phyloP scores from a whole-genome alignment of 2,329 filamentous ascomycete species.

The Colletotrichum australisinense region DNA sequence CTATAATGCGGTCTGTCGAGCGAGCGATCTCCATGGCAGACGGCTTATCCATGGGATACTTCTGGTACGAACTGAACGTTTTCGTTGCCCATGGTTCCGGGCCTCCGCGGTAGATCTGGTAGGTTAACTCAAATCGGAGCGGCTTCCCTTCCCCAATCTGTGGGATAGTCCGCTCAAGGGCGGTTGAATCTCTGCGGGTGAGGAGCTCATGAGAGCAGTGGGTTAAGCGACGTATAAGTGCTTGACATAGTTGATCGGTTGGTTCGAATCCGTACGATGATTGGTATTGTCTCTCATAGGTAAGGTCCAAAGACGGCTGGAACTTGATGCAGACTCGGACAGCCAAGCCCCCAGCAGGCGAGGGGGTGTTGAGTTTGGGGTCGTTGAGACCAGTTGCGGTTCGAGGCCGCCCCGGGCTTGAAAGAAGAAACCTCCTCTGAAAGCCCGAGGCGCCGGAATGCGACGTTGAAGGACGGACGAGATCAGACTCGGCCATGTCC shows the following conservation, averaged over 20 bases:
- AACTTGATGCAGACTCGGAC: slow-evolving; percentile 60
- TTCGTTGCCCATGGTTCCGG: slow-evolving; percentile 54
- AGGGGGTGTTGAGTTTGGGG: slow-evolving; percentile 6
- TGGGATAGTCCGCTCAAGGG: slow-evolving; percentile 50
- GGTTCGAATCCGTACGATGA: slow-evolving; percentile 56
- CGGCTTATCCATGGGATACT: slow-evolving; percentile 55
- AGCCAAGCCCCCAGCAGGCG: slow-evolving; percentile 42
- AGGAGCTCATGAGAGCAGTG: slow-evolving; percentile 65
- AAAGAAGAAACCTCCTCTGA: slow-evolving; percentile 33
- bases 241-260: slow-evolving; percentile 59
- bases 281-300: slow-evolving; percentile 58
- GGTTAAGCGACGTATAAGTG: slow-evolving; percentile 61
- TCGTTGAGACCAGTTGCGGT: slow-evolving; percentile 28
- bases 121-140: slow-evolving; percentile 60
- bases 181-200: slow-evolving; percentile 61
- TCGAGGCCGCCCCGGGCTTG: slow-evolving; percentile 34
- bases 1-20: slow-evolving; percentile 62
- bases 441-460: slow-evolving; percentile 27
- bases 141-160: slow-evolving; percentile 51
- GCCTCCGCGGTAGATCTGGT: slow-evolving; percentile 56
- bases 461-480: slow-evolving; percentile 34
- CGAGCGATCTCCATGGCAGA: slow-evolving; percentile 59
- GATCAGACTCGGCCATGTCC: slow-evolving; percentile 32
- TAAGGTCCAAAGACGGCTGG: slow-evolving; percentile 54
- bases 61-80: slow-evolving; percentile 62